Percentiles rank a stretch among this genome's conserved stretches.
These are phyloP conservation scores for Lasiosphaeriaceae sp. DNA, from an alignment of 495 filamentous ascomycete genomes.

Conservation along the genomic window DNA sequence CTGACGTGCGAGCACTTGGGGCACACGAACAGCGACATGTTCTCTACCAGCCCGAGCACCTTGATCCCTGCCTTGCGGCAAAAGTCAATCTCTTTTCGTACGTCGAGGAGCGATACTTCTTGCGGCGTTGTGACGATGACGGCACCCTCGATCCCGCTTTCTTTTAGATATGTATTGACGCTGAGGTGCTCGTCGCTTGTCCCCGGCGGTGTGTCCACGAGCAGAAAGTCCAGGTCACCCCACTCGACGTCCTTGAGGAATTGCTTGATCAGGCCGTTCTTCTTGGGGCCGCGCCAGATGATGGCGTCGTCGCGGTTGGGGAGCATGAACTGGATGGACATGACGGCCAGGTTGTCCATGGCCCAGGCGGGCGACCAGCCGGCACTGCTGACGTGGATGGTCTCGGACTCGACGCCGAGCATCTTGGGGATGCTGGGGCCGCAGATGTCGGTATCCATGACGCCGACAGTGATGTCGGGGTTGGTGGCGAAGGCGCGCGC, in stretches of 20 bases:
- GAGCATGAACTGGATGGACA: constrained; percentile 98
- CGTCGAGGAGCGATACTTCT: constrained; percentile 88
- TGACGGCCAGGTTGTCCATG: constrained; percentile 82
- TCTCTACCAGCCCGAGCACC: constrained; percentile 88
- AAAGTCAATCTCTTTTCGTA: constrained; percentile 95
- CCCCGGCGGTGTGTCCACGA: constrained; percentile 93
- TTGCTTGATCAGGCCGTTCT: constrained; percentile 96
- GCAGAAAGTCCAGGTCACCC: constrained; percentile 87
- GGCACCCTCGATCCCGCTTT: constrained; percentile 86
- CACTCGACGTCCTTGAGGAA: constrained; percentile 97
- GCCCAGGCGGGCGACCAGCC: constrained; percentile 97
- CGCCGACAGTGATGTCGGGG: constrained; percentile 68
- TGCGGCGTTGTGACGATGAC: constrained; percentile 93
- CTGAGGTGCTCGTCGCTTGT: constrained; percentile 93
- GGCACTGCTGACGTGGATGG: constrained; percentile 73
- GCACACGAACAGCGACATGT: constrained; percentile 96
- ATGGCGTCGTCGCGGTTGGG: constrained; percentile 88
- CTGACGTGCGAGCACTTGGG: constrained; percentile 76
- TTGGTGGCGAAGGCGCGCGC: constrained; percentile 82
- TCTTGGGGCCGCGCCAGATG: constrained; percentile 97
- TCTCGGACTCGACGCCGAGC: constrained; percentile 93
- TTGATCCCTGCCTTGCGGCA: constrained; percentile 90
- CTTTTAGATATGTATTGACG: constrained; percentile 83
- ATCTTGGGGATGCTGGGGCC: constrained; percentile 94
- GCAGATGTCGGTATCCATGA: constrained; percentile 97